Conservation (phyloP, 192 early-diverging fungal species). For the Coemansia sp. region DNA sequence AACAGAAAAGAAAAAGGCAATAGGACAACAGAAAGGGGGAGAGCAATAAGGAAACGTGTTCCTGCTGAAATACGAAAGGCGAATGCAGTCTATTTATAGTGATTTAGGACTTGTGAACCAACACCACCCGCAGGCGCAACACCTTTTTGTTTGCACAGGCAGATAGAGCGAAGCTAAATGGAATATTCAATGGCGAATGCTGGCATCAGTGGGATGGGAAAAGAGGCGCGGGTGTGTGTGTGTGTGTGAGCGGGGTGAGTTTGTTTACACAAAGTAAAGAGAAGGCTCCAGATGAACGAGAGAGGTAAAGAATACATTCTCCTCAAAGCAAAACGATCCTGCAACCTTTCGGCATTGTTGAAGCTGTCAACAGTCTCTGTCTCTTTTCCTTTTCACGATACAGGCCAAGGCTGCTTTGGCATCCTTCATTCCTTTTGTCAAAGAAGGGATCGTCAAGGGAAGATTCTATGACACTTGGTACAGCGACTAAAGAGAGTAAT, state of each 20-base stretch:
- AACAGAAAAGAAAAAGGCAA: background rate
- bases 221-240: background rate
- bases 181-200: background rate
- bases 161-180: background rate
- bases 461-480: background rate
- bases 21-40: background rate
- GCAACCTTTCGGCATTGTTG: background rate
- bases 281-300: background rate
- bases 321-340: background rate
- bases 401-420: too few relatives aligned
- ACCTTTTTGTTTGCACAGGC: background rate
- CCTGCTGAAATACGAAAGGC: background rate
- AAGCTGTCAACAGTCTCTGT: background rate
- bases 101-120: background rate
- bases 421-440: background rate
- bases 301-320: too few relatives aligned
- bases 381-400: background rate
- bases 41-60: background rate
- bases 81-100: background rate
- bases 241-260: background rate
- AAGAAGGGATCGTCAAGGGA: background rate
- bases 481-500: too few relatives aligned
- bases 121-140: background rate
- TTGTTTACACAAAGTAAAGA: background rate
- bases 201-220: background rate